phyloP scores from a whole-genome alignment of 2,329 filamentous ascomycete species.

The Daldinia sp. region DNA sequence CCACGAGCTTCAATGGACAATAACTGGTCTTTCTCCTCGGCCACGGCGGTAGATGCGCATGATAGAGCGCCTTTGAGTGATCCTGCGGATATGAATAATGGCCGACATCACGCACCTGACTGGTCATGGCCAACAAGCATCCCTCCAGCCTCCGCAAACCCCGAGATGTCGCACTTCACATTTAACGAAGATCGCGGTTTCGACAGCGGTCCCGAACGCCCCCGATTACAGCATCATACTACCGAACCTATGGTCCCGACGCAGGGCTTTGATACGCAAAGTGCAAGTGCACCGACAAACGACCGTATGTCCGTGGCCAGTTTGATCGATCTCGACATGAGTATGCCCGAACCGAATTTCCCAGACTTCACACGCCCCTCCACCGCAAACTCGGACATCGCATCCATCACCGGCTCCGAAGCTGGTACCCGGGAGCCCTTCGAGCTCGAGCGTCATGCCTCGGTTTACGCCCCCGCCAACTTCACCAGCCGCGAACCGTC shows the following conservation, averaged over 20 bases:
- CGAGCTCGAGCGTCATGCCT: constrained; percentile 69
- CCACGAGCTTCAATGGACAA: constrained; percentile 59
- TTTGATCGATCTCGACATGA: constrained; percentile 65
- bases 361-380: constrained; percentile 63
- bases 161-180: constrained; percentile 61
- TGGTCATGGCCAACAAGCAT: constrained; percentile 67
- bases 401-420: constrained; percentile 64
- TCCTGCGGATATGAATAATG: constrained; percentile 61
- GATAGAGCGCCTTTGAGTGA: constrained; percentile 64
- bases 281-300: constrained; percentile 47
- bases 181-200: constrained; percentile 49
- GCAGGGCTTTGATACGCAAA: constrained; percentile 53
- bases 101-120: constrained; percentile 60
- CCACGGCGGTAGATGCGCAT: constrained; percentile 49
- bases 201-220: constrained; percentile 50
- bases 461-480: constrained; percentile 56
- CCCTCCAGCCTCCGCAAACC: constrained; percentile 61
- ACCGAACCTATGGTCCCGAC: constrained; percentile 59
- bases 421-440: constrained; percentile 65
- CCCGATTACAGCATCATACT: constrained; percentile 58
- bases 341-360: constrained; percentile 58
- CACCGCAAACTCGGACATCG: constrained; percentile 67
- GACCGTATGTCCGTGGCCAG: constrained; percentile 54
- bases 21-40: constrained; percentile 54
- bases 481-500: constrained; percentile 60